These are phyloP conservation scores for Rosa chinensis DNA, from an alignment of 306 rosid species.

Conservation along the genomic window DNA sequence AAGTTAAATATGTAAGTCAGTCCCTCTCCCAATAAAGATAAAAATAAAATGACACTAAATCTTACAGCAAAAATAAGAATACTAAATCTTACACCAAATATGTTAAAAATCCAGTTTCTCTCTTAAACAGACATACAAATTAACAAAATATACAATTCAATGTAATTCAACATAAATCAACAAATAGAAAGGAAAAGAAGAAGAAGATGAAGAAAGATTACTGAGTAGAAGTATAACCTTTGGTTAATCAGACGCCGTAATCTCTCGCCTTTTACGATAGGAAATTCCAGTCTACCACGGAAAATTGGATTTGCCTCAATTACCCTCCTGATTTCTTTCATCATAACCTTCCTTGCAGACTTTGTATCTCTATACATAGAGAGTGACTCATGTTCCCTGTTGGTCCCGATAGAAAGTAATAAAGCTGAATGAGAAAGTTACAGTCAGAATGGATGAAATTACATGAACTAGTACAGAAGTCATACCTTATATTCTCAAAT, in stretches of 20 bases:
- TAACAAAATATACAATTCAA: no score
- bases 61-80: neutral
- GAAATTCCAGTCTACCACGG: slow-evolving; percentile 70
- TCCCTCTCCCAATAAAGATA: neutral
- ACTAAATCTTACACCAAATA: no score
- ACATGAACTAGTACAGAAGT: neutral
- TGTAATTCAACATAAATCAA: no score
- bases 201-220: no score
- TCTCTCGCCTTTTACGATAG: slow-evolving; percentile 62
- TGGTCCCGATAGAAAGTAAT: neutral
- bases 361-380: slow-evolving; percentile 72
- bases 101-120: no score
- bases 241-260: slow-evolving; percentile 65
- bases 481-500: slow-evolving; percentile 42
- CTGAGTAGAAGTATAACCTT: slow-evolving; percentile 38
- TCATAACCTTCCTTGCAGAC: slow-evolving; percentile 69
- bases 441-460: neutral
- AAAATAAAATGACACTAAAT: neutral
- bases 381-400: slow-evolving; percentile 74
- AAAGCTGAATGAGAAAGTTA: slow-evolving; percentile 17
- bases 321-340: slow-evolving; percentile 71
- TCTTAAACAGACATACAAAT: no score
- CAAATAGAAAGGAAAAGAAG: no score
- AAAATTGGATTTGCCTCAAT: slow-evolving; percentile 76
- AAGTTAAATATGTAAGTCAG: slow-evolving; percentile 31